Base-by-base conservation (phyloP, 2,329 filamentous ascomycete genomes). In the Bipolaris cookei region DNA sequence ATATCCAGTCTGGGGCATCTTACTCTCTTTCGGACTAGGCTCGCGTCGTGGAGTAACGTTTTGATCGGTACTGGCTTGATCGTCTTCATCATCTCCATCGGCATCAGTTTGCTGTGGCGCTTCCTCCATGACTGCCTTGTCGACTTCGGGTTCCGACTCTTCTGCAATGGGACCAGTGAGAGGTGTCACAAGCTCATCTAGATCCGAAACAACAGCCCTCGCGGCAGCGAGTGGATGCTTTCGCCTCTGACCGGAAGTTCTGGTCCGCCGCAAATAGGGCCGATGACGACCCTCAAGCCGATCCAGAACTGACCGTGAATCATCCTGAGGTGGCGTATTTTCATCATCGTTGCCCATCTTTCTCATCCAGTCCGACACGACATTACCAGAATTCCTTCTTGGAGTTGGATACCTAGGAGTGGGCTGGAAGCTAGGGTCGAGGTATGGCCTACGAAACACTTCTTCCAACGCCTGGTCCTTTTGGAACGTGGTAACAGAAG, bases 351-450 rank as follows among this genome's bases (percentile, higher is more conserved):
- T 74, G 18, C 83, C 84, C 68, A 87, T 83, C 18, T 77, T 79
- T 58, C 92, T 90, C 90, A 97, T 97, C 93, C 93, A 97, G 65
- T 90, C 88, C 25, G 90, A 88, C 49, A 97, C 92, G 0, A 91
- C 90, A 57, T 88, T 92, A 63, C 90, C 89, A 1, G 89, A 91
- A 72, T 92, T 89, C 35, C 86, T 85, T 59, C 88, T 84, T 64
- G 91, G 88, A 25, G 68, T 57, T 8, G 73, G 72, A 61, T 77
- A 74, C 53, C 75, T 64, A 1, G 75, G 72, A 3, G 66, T 60
- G 8, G 62, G 63, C 44, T 67, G 67, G 7, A 68, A 61, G 39
- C 84, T 83, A 47, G 86, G 81, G 58, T 89, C 88, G 43, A 73
- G 75, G 25, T 90, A 91, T 0, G 87, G 86, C 16, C 78, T 70